Percentiles rank a stretch among this genome's conserved stretches.
Evolutionary conservation across 1,284 basidiomycete genomes (phyloP).

Genomic region (Puccinia sorghi): DNA sequence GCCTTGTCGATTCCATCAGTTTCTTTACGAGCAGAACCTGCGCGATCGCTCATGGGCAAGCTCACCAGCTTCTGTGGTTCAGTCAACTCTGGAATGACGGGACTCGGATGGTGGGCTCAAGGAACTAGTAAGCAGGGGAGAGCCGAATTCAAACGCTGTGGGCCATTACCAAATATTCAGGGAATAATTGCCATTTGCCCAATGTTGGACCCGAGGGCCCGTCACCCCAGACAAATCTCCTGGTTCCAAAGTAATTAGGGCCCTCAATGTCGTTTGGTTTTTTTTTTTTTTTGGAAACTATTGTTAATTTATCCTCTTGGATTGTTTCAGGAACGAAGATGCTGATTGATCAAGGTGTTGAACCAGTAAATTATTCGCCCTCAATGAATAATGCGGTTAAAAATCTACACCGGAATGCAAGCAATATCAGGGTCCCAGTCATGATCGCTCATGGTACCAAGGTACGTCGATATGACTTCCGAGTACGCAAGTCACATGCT

Average conservation of each 20-base stretch:
- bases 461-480: background rate
- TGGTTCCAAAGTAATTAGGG: constrained; percentile 3
- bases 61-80: constrained; percentile 13
- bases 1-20: constrained; percentile 21
- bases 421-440: constrained; percentile 21
- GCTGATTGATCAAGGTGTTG: background rate
- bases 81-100: constrained; percentile 11
- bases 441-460: constrained; percentile 37
- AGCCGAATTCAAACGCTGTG: background rate
- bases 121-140: background rate
- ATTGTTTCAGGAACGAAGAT: background rate
- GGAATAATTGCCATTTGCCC: constrained; percentile 36
- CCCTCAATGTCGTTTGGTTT: no score
- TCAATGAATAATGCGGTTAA: constrained; percentile 24
- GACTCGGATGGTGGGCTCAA: constrained; percentile 18
- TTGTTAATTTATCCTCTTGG: background rate
- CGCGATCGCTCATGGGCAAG: constrained; percentile 7
- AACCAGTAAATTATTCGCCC: constrained; percentile 20
- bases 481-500: background rate
- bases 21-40: constrained; percentile 11
- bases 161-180: constrained; percentile 3
- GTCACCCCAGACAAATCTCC: background rate
- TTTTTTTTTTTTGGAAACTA: no score
- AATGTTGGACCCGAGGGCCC: background rate
- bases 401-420: constrained; percentile 24